Base-by-base conservation (phyloP, 2,329 filamentous ascomycete species). In the Colletotrichum truncatum region DNA sequence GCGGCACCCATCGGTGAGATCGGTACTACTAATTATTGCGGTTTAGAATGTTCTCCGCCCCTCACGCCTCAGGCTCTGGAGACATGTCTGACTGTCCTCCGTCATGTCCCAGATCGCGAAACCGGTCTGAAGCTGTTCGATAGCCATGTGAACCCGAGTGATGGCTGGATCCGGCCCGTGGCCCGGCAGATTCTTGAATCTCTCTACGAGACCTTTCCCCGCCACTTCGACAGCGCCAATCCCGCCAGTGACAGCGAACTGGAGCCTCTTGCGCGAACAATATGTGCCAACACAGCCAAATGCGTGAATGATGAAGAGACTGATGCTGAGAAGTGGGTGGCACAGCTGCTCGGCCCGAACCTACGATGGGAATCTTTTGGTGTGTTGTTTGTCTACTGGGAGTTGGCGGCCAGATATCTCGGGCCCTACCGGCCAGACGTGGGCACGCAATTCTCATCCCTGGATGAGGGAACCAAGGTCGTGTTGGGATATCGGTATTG, bases 311-410 rank as follows among this genome's bases (percentile, higher is more conserved):
- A 82, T 12, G 71, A 78, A 0, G 73, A 78, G 8, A 64, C 72
- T 0, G 73, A 76, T n/a, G 67, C 76, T 0, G 67, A 76, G 4
- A 69, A 70, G n/a, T 84, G 80, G 80, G 68, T 78, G 1, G 70
- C 69, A 2, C 78, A 81, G 34, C 80, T 83, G 49, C 73, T 72
- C 0, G 80, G 80, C 0, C 64, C 66, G 0, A 77, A 76, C 14
- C 70, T 81, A 18, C 74, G 82, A 1, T 84, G 81, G 82, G 81
- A 84, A 55, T 76, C 78, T 0, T 57, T 84, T 1, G 81, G 80
- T 0, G 55, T 82, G 10, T 68, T 82, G 2, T 83, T 76, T 23
- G 68, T 62, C 6, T 69, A 68, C 49, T 70, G 69, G 66, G 67
- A 69, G 46, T n/a, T 64, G 18, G 53, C 57, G 23, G 63, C 49